Evolutionary conservation across 2,329 filamentous ascomycete species (phyloP), one percentile per base, ranked within the genome.

Genomic region (Venturia nashicola): DNA sequence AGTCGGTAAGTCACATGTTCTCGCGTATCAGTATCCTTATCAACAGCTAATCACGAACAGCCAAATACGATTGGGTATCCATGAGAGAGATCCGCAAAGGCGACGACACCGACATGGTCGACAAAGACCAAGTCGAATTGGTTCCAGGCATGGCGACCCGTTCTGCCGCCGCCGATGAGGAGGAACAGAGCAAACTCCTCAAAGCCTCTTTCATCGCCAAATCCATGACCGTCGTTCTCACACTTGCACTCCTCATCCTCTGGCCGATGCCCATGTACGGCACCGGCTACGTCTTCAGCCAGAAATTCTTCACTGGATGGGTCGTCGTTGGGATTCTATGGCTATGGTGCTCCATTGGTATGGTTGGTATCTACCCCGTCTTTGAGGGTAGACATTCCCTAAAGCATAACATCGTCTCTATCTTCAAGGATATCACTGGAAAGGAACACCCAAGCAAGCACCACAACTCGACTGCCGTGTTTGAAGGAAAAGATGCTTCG

Each of bases 11-110:
- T 57, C 51, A 36, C 51, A 57, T 11, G 11, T 14, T 11, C 27
- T 1, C 16, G n/a, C 27, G 2, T 3, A 12, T 6, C 51, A 32
- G 2, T 14, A 12, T 27, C 74, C 64, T 74, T 72, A 61, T 69
- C 72, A 1, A 36, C 1, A 34, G 8, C 16, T 36, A 36, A 57
- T 23, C 27, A 36, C 12, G 11, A 57, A 36, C 51, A 57, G 71
- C 71, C 34, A 69, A 71, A 12, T 77, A 76, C 62, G 73, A 76
- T 62, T 77, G 74, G 74, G 72, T 72, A 14, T 69, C 72, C 20
- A 77, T 75, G 1, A 67, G 74, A 2, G 70, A 71, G 12, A 76
- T 76, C 65, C 44, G 51, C 39, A 42, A 40, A 27, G 61, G 32
- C 46, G 61, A 63, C 39, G 61, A 63, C 36, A 32, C 32, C 14